Conservation (phyloP, 2,329 filamentous ascomycete species). For the Aphanocladium album region DNA sequence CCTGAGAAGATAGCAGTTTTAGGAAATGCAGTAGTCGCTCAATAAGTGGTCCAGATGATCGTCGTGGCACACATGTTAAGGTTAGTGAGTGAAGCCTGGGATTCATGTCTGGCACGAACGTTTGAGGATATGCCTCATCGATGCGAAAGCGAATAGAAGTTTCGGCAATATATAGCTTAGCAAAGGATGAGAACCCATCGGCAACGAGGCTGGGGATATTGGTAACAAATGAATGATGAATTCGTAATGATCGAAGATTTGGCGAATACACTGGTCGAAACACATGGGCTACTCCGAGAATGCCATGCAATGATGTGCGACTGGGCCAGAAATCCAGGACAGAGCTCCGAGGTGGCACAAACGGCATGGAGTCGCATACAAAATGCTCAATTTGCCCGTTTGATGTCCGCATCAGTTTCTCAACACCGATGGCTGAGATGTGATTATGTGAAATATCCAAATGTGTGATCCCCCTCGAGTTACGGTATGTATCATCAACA, state of each 20-base stretch:
- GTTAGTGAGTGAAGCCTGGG: conserved; percentile 48
- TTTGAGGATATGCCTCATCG: conserved; percentile 41
- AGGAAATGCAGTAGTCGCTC: conserved; percentile 45
- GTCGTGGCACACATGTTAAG: conserved; percentile 49
- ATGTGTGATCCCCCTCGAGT: conserved; percentile 42
- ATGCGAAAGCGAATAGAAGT: conserved; percentile 37
- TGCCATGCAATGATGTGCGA: conserved; percentile 34
- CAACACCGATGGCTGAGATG: conserved; percentile 40
- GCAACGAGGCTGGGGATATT: conserved; percentile 42
- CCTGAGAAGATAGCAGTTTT: conserved; percentile 42
- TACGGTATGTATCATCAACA: conserved; percentile 17
- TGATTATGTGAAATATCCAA: conserved; percentile 47
- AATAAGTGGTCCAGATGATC: conserved; percentile 46
- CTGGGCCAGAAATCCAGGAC: conserved; percentile 22
- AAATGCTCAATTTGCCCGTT: conserved; percentile 47
- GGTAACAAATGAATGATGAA: conserved; percentile 59
- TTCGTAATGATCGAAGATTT: conserved; percentile 46
- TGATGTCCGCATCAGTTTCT: conserved; percentile 37
- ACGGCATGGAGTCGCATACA: conserved; percentile 41
- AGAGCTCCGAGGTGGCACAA: conserved; percentile 21
- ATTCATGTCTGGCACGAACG: conserved; percentile 52
- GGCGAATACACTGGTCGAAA: conserved; percentile 50
- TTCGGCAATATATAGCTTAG: conserved; percentile 40
- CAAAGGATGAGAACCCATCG: conserved; percentile 31
- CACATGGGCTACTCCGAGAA: conserved; percentile 40